Evolutionary conservation across 306 rosid genomes (phyloP).

Genomic region (Cucurbita ficifolia): DNA sequence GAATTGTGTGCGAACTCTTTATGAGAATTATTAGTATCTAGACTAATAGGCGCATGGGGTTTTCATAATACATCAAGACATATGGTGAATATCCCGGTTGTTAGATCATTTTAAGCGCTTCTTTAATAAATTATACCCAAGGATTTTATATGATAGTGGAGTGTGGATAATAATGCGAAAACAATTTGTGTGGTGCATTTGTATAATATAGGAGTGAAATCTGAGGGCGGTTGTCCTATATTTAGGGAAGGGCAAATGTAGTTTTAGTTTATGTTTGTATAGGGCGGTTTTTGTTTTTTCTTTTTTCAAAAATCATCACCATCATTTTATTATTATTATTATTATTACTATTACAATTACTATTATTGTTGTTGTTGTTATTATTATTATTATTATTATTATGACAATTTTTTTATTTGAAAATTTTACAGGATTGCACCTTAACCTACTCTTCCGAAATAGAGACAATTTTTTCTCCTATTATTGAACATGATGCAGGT

Average conservation of each 20-base stretch:
- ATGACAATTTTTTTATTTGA: not conserved
- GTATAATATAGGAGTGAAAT: not conserved
- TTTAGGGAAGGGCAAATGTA: not conserved
- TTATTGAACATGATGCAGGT: conserved; percentile 39
- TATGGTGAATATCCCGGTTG: not conserved
- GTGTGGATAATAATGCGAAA: not conserved
- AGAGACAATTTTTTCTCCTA: conserved; percentile 68
- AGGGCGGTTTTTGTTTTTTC: not conserved
- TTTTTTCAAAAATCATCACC: not conserved
- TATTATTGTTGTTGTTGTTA: not conserved
- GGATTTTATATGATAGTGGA: not conserved
- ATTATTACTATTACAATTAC: not conserved
- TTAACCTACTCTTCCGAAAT: conserved; percentile 27
- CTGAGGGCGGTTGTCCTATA: not conserved
- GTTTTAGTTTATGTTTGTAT: not conserved
- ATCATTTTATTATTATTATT: not conserved
- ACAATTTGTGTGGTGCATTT: not conserved
- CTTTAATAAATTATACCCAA: not conserved
- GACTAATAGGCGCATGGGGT: not conserved
- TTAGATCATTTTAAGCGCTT: not conserved
- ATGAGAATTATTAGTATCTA: not conserved
- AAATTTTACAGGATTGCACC: conserved; percentile 37
- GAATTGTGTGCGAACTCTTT: not conserved
- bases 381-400: not conserved
- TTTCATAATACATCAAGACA: not conserved